Conservation (phyloP, 106 monocot genomes). For the Agapanthus africanus region DNA sequence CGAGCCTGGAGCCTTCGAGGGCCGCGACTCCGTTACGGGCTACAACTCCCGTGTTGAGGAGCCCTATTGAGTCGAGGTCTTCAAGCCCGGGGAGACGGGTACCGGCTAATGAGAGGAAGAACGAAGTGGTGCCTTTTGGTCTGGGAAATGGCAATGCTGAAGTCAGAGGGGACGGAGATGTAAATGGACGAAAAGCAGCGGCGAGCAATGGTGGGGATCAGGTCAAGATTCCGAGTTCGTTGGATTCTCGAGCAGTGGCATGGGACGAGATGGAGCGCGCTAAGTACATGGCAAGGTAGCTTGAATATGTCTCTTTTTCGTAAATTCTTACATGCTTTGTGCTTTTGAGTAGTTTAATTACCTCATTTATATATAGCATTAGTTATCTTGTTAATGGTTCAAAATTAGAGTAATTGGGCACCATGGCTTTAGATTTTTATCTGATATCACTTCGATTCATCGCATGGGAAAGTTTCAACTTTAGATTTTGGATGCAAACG, state of each 20-base stretch:
- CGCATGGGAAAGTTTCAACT: too few species aligned
- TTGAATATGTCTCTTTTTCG: too few species aligned
- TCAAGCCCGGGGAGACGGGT: constrained; percentile 50
- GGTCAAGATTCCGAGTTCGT: constrained; percentile 17
- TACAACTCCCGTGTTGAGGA: constrained; percentile 48
- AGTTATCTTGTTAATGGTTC: too few species aligned
- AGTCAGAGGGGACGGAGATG: neutral
- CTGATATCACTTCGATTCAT: too few species aligned
- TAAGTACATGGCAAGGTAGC: constrained; percentile 78
- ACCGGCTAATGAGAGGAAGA: constrained; percentile 22
- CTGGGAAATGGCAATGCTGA: neutral
- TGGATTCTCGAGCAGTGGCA: constrained; percentile 59
- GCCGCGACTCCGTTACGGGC: constrained; percentile 68
- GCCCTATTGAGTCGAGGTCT: constrained; percentile 65
- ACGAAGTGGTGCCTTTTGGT: constrained; percentile 12
- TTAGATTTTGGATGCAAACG: too few species aligned
- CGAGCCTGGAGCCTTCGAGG: constrained; percentile 82
- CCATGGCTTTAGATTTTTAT: too few species aligned
- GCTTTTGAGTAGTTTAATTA: too few species aligned
- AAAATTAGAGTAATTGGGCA: too few species aligned
- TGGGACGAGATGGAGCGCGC: constrained; percentile 77
- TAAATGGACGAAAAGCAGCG: too few species aligned
- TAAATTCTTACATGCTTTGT: too few species aligned
- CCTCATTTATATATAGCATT: too few species aligned
- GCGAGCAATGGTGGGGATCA: neutral